Conservation (phyloP, 2,329 filamentous ascomycete species). For the Rhynchosporium agropyri region DNA sequence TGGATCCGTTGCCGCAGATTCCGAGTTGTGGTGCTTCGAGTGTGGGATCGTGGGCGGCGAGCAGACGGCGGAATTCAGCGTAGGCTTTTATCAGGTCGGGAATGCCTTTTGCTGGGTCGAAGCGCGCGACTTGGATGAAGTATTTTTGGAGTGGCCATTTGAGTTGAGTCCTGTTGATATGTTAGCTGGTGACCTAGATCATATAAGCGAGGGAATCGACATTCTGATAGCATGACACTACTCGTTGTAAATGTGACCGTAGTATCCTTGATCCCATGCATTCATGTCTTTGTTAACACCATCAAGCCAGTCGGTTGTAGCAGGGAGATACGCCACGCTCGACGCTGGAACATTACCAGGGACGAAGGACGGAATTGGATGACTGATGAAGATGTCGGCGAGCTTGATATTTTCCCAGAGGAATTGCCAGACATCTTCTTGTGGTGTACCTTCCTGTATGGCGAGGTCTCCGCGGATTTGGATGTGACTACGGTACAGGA, state of each 20-base stretch:
- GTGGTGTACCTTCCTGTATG: constrained; percentile 62
- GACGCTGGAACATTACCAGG: constrained; percentile 66
- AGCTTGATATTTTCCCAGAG: constrained; percentile 72
- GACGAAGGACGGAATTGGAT: constrained; percentile 77
- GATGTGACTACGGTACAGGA: constrained; percentile 82
- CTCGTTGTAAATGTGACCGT: constrained; percentile 71
- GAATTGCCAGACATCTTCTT: constrained; percentile 74
- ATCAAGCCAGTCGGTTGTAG: constrained; percentile 83
- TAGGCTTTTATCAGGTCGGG: constrained; percentile 77
- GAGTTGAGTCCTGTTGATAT: constrained; percentile 52
- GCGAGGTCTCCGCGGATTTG: constrained; percentile 78
- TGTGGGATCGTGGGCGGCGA: constrained; percentile 53
- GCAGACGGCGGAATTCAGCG: constrained; percentile 67
- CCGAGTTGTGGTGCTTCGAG: constrained; percentile 69
- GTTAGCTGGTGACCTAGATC: not conserved
- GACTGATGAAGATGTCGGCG: constrained; percentile 79
- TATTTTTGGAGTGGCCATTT: constrained; percentile 66
- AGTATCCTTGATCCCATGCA: constrained; percentile 72
- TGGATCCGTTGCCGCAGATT: constrained; percentile 76
- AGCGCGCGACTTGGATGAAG: constrained; percentile 79
- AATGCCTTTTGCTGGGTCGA: constrained; percentile 83
- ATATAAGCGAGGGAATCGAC: constrained; percentile 43
- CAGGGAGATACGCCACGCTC: constrained; percentile 75
- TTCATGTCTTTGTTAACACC: constrained; percentile 77
- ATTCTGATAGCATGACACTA: constrained; percentile 62